These are phyloP conservation scores for Kandelia obovata DNA, from an alignment of 345 rosid genomes.

Conservation along the genomic window DNA sequence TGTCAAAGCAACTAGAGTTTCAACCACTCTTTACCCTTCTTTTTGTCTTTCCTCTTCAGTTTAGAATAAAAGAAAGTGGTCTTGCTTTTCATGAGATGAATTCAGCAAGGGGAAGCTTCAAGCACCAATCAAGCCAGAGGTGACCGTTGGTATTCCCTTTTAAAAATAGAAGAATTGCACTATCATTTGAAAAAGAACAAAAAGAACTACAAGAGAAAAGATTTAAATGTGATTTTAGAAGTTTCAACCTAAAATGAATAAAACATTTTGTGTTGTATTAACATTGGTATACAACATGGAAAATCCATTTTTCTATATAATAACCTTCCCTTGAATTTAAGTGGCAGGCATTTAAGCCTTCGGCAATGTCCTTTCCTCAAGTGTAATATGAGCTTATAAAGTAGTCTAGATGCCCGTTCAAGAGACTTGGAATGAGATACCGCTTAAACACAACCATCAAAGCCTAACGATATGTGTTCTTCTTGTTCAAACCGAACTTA, in stretches of 20 bases:
- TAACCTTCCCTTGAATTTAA: no score
- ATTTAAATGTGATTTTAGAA: slow-evolving; percentile 2
- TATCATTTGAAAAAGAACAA: neutral
- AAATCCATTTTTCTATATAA: no score
- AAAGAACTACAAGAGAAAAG: neutral
- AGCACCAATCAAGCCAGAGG: slow-evolving; percentile 46
- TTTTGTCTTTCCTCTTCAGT: slow-evolving; percentile 15
- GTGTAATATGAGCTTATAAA: no score
- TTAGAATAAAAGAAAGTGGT: slow-evolving; percentile 35
- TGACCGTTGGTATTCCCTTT: slow-evolving; percentile 27
- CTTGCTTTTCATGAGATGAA: slow-evolving; percentile 32
- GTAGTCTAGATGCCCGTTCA: no score
- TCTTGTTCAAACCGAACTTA: no score
- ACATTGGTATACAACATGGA: neutral
- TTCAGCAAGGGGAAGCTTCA: slow-evolving; percentile 15
- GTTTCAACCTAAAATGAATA: neutral
- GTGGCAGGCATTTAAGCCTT: no score
- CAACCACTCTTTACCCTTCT: neutral
- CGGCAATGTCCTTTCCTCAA: no score
- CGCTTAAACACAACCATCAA: no score
- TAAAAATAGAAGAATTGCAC: slow-evolving; percentile 24
- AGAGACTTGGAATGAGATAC: no score
- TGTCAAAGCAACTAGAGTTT: slow-evolving; percentile 60
- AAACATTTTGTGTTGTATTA: neutral
- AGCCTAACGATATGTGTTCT: no score